Evolutionary conservation across 805 yeast genomes (phyloP), one percentile per base, ranked within the genome.

Genomic region (Hanseniaspora jakobsenii): DNA sequence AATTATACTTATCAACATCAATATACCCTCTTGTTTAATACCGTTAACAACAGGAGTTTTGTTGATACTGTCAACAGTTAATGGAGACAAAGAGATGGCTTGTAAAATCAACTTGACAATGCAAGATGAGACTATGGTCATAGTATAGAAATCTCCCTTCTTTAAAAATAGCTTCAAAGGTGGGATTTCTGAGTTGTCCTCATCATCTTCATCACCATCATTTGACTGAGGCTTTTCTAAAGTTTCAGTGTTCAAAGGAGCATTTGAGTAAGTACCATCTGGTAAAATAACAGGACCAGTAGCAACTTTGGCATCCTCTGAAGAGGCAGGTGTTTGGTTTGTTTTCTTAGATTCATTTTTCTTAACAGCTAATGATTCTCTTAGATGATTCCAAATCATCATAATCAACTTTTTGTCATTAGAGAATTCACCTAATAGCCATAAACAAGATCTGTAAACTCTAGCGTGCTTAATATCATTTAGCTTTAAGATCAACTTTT

Each of bases 231-330:
- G 94, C 59, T 82, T 84, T 1, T 95, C 81, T 51, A 95, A 96
- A 62, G 66, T 67, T 4, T 76, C 65, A 13, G 81, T 81, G 47
- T 81, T 66, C 0, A 95, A 93, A 52, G 75, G 77, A 64, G 91
- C 98, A 32, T 95, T 83, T 23, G 98, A 98, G 63, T 91, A 91
- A 0, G 99, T 91, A 54, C 99, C 99, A 65, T 91, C 99, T n/a
- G 98, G 95, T 52, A 91, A 71, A 48, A 91, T 79, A 48, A 81
- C 78, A 17, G 96, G 96, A 36, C 83, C 83, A 30, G 64, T 59
- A 22, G 38, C 9, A 13, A 18, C 32, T 9, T 21, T 13, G 28
- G 37, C 19, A 30, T 31, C 27, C 61, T 53, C 21, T n/a, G n/a
- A n/a, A n/a, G 52, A 59, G 9, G 59, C 66, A 21, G 8, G 4